phyloP scores from a whole-genome alignment of 78 protist genomes.

The Mastigamoeba balamuthi region DNA sequence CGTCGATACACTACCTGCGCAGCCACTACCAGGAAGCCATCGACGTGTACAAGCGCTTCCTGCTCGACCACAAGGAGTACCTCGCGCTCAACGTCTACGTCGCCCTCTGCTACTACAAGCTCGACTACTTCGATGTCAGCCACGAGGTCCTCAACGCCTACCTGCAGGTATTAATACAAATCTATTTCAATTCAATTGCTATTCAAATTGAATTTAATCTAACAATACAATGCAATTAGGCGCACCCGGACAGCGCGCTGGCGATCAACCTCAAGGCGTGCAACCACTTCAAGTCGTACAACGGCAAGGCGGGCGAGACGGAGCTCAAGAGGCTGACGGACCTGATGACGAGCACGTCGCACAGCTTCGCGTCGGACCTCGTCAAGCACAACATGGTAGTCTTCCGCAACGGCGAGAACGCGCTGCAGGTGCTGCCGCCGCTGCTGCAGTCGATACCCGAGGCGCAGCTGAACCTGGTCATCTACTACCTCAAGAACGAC shows the following conservation, averaged over 20 bases:
- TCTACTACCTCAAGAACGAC: constrained; percentile 52
- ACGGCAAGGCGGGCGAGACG: constrained; percentile 70
- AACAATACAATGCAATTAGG: neutral
- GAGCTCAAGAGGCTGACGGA: constrained; percentile 41
- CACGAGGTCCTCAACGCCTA: constrained; percentile 49
- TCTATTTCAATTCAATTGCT: no score
- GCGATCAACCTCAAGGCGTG: constrained; percentile 80
- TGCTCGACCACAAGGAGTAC: constrained; percentile 42
- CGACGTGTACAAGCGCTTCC: constrained; percentile 63
- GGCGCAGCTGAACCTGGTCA: constrained; percentile 71
- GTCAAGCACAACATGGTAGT: constrained; percentile 72
- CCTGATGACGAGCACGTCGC: neutral
- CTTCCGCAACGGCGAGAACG: constrained; percentile 68
- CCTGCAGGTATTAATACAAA: no score
- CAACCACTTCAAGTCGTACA: constrained; percentile 62
- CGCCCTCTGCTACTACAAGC: constrained; percentile 73
- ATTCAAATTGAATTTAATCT: neutral
- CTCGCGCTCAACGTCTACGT: constrained; percentile 59
- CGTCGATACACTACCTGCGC: constrained; percentile 60
- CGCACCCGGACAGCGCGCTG: constrained; percentile 27
- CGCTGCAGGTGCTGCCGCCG: constrained; percentile 69
- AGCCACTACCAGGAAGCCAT: constrained; percentile 65
- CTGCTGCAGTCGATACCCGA: constrained; percentile 65
- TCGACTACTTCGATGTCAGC: constrained; percentile 72
- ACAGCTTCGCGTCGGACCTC: constrained; percentile 20